A percentile compares a stretch with the other conserved stretches of the same genome.
Evolutionary conservation across 768 basidiomycete species (phyloP).

Genomic region (Macrocybe gigantea): DNA sequence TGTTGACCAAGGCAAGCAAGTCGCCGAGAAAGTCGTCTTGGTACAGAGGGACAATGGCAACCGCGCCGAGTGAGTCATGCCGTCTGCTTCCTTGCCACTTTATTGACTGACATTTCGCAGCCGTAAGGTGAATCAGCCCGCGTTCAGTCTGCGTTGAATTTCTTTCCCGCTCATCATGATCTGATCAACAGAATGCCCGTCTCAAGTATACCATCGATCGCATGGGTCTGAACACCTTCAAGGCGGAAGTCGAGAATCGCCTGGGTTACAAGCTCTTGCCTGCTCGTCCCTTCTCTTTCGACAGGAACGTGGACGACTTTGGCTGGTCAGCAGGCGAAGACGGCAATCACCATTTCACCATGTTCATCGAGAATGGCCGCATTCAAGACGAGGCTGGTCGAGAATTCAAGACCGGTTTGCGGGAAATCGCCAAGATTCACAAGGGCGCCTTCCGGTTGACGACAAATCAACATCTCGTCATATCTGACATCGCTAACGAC

Average conservation of each 20-base stretch:
- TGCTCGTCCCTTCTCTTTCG: slow-evolving; percentile 73
- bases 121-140: slow-evolving; percentile 39
- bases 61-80: slow-evolving; percentile 71
- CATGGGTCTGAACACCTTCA: slow-evolving; percentile 86
- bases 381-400: slow-evolving; percentile 89
- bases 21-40: slow-evolving; percentile 92
- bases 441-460: slow-evolving; percentile 93
- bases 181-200: slow-evolving; percentile 61
- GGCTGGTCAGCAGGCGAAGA: slow-evolving; percentile 90
- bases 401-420: slow-evolving; percentile 88
- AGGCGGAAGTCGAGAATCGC: slow-evolving; percentile 82
- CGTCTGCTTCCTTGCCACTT: background rate
- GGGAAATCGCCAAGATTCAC: slow-evolving; percentile 91
- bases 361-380: slow-evolving; percentile 97
- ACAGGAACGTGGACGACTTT: slow-evolving; percentile 88
- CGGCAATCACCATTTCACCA: slow-evolving; percentile 85
- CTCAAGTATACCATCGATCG: slow-evolving; percentile 97
- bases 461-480: slow-evolving; percentile 89
- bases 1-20: slow-evolving; percentile 73
- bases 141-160: background rate
- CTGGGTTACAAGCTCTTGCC: slow-evolving; percentile 76
- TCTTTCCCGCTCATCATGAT: slow-evolving; percentile 3
- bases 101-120: slow-evolving; percentile 23
- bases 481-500: slow-evolving; percentile 74
- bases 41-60: slow-evolving; percentile 96